phyloP scores from a whole-genome alignment of 2,329 filamentous ascomycete species.

The Rutstroemia sp. region DNA sequence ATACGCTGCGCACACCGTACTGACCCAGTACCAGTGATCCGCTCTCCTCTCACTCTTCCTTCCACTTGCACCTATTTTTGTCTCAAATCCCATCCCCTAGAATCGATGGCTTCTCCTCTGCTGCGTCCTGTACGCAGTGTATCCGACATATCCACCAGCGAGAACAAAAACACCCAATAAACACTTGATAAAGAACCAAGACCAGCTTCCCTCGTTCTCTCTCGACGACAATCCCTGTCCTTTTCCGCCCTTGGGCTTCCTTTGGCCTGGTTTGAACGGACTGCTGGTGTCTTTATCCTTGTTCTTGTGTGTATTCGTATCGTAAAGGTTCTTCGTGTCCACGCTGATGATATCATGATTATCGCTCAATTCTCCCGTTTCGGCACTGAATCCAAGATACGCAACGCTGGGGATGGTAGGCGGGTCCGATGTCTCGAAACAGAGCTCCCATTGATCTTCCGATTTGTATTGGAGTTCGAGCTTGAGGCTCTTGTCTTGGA shows the following conservation, averaged over 20 bases:
- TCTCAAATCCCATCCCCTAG: slow-evolving; percentile 12
- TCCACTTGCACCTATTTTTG: not conserved
- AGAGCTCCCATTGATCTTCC: slow-evolving; percentile 80
- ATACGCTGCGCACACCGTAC: too few relatives aligned
- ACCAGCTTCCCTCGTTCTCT: slow-evolving; percentile 46
- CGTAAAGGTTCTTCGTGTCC: slow-evolving; percentile 82
- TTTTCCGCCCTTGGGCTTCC: slow-evolving; percentile 2
- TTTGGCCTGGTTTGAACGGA: not conserved
- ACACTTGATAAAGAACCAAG: slow-evolving; percentile 74
- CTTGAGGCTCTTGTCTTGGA: slow-evolving; percentile 87
- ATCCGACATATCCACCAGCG: slow-evolving; percentile 77
- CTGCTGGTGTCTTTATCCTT: not conserved
- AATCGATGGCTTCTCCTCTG: slow-evolving; percentile 28
- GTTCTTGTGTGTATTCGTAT: slow-evolving; percentile 36
- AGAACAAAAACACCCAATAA: slow-evolving; percentile 64
- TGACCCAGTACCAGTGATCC: too few relatives aligned
- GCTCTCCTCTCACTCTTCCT: not conserved
- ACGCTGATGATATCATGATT: slow-evolving; percentile 95
- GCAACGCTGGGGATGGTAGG: slow-evolving; percentile 72
- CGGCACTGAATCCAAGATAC: slow-evolving; percentile 72
- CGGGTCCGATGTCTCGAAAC: slow-evolving; percentile 68
- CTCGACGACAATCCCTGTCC: slow-evolving; percentile 14
- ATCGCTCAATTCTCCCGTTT: slow-evolving; percentile 93
- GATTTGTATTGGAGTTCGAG: slow-evolving; percentile 92
- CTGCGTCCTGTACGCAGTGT: slow-evolving; percentile 65